A percentile compares a stretch with the other conserved stretches of the same genome.
phyloP scores from a whole-genome alignment of 163 green algal genomes.

The Scenedesmus sp. region DNA sequence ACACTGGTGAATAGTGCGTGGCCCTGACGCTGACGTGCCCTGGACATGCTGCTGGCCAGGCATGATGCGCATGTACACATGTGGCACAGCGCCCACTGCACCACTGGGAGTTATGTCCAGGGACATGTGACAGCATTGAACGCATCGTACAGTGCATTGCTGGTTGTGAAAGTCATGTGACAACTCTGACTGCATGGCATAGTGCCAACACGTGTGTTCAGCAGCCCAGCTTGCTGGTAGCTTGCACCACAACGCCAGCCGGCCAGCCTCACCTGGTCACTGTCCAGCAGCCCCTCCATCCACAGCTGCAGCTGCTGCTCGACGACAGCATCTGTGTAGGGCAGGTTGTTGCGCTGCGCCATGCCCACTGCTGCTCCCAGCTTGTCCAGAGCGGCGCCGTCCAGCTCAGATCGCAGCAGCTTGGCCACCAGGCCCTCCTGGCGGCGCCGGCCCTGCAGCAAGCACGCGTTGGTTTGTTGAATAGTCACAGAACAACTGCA shows the following conservation, averaged over 20 bases:
- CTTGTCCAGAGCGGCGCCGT: slow-evolving; percentile 48
- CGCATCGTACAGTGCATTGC: too few relatives aligned
- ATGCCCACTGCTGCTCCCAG: slow-evolving; percentile 29
- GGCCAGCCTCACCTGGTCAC: slow-evolving; percentile 21
- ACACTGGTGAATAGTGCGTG: too few relatives aligned
- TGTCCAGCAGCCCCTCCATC: slow-evolving; percentile 25
- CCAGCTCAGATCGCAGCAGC: slow-evolving; percentile 58
- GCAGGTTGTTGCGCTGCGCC: slow-evolving; percentile 34
- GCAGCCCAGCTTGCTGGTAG: too few relatives aligned
- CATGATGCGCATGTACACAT: too few relatives aligned
- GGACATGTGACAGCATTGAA: too few relatives aligned
- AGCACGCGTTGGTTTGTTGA: neutral
- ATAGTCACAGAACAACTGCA: neutral
- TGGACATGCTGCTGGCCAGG: too few relatives aligned
- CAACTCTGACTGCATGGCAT: too few relatives aligned
- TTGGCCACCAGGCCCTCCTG: slow-evolving; percentile 66
- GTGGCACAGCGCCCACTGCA: too few relatives aligned
- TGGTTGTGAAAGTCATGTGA: too few relatives aligned
- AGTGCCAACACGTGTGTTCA: too few relatives aligned
- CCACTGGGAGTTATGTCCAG: too few relatives aligned
- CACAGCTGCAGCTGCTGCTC: slow-evolving; percentile 52
- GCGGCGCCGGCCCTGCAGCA: slow-evolving; percentile 58
- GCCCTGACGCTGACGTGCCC: too few relatives aligned
- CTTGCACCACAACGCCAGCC: neutral
- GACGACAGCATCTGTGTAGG: slow-evolving; percentile 22